Conservation (phyloP, 495 filamentous ascomycete genomes). For the Neurospora tetrasperma region DNA sequence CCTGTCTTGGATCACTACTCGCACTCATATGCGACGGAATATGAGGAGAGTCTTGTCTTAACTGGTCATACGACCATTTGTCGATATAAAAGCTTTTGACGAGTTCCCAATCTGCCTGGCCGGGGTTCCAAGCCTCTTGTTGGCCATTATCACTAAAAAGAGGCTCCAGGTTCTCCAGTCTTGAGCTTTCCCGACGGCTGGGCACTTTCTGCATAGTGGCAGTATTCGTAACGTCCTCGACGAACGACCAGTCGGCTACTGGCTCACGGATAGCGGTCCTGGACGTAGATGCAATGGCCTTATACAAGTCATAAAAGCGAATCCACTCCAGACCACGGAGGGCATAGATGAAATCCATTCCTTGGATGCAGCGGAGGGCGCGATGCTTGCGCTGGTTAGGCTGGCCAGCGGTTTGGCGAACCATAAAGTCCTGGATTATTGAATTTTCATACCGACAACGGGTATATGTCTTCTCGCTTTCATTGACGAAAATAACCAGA, state of each 20-base stretch:
- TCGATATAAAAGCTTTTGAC: conserved; percentile 19
- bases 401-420: conserved; percentile 19
- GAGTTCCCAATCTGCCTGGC: conserved; percentile 9
- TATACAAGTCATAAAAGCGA: conserved; percentile 24
- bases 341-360: conserved; percentile 27
- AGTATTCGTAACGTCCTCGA: conserved; percentile 22
- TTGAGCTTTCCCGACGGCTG: background rate
- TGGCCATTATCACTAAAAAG: conserved; percentile 3
- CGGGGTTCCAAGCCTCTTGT: conserved; percentile 20
- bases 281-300: background rate
- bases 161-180: conserved; percentile 18
- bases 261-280: background rate
- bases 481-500: conserved; percentile 26
- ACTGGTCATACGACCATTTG: conserved; percentile 11
- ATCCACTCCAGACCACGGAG: conserved; percentile 30
- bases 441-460: conserved; percentile 21
- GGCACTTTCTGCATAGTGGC: conserved; percentile 10
- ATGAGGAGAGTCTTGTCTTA: conserved; percentile 2
- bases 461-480: conserved; percentile 9
- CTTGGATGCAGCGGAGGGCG: conserved; percentile 25
- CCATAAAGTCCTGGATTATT: conserved; percentile 8
- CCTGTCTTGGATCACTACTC: background rate
- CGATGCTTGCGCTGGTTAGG: conserved; percentile 23
- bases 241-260: conserved; percentile 26
- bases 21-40: background rate